These are phyloP conservation scores for Kondoa subrosea DNA, from an alignment of 768 basidiomycete species.

Conservation along the genomic window DNA sequence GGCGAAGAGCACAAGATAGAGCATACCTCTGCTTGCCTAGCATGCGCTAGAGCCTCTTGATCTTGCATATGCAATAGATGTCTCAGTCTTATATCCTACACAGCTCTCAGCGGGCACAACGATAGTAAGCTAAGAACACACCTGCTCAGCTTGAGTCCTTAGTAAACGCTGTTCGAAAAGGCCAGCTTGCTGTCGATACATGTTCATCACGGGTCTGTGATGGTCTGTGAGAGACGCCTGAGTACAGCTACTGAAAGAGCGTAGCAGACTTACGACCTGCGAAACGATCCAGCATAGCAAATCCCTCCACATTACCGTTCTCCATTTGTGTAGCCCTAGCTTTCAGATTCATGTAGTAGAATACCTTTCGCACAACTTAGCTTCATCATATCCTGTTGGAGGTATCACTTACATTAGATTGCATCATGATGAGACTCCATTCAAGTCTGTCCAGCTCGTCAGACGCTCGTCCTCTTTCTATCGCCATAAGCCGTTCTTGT, in stretches of 20 bases:
- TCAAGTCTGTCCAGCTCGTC: neutral
- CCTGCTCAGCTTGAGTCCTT: too few species aligned
- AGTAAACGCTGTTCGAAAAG: too few species aligned
- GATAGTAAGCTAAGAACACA: too few species aligned
- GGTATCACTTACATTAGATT: neutral
- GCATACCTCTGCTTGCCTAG: neutral
- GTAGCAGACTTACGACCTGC: neutral
- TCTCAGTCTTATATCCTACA: neutral
- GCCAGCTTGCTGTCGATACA: too few species aligned
- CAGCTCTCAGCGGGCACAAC: too few species aligned
- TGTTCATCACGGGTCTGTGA: too few species aligned
- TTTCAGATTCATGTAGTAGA: neutral
- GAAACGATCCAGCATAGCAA: neutral
- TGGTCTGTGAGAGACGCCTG: too few species aligned
- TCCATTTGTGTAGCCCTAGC: neutral
- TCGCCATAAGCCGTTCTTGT: neutral
- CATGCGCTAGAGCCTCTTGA: neutral
- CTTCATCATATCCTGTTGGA: neutral
- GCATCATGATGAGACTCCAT: neutral
- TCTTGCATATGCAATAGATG: neutral
- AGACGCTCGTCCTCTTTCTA: neutral
- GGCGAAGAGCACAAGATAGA: neutral
- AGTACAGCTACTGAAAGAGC: too few species aligned
- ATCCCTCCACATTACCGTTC: neutral
- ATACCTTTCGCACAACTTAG: neutral